These are phyloP conservation scores for Kwoniella mangroviensis DNA, from an alignment of 768 basidiomycete genomes.

Conservation along the genomic window DNA sequence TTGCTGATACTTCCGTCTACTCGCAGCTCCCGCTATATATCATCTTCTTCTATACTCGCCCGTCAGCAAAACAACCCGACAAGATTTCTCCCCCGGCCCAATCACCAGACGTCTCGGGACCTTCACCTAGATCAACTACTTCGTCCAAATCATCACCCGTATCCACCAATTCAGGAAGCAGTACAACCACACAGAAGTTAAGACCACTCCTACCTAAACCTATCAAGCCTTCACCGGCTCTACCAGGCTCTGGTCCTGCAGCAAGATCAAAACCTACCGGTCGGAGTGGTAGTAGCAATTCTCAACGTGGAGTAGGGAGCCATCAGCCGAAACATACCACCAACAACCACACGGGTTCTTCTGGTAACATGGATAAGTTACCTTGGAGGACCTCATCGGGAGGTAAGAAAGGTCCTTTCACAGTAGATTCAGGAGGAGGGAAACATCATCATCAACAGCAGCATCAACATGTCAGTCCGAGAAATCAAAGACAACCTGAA, in stretches of 20 bases:
- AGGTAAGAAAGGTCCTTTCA: constrained; percentile 54
- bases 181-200: constrained; percentile 32
- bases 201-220: constrained; percentile 45
- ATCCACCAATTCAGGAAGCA: constrained; percentile 34
- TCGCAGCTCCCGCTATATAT: neutral
- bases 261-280: constrained; percentile 1
- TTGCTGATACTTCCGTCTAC: neutral
- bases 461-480: constrained; percentile 3
- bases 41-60: neutral
- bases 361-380: constrained; percentile 48
- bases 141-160: constrained; percentile 51
- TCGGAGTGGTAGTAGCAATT: neutral
- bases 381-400: constrained; percentile 44
- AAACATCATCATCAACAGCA: constrained; percentile 26
- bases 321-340: neutral
- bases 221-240: constrained; percentile 37
- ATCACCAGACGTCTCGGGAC: constrained; percentile 45
- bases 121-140: constrained; percentile 49
- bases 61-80: constrained; percentile 7
- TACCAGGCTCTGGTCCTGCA: constrained; percentile 9
- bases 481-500: constrained; percentile 17
- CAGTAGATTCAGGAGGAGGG: constrained; percentile 53
- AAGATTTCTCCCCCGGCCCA: constrained; percentile 40
- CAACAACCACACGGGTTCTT: neutral
- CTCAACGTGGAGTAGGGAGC: neutral